Evolutionary conservation across 192 early-diverging fungal species (phyloP).

Genomic region (Phycomyces blakesleeanus): DNA sequence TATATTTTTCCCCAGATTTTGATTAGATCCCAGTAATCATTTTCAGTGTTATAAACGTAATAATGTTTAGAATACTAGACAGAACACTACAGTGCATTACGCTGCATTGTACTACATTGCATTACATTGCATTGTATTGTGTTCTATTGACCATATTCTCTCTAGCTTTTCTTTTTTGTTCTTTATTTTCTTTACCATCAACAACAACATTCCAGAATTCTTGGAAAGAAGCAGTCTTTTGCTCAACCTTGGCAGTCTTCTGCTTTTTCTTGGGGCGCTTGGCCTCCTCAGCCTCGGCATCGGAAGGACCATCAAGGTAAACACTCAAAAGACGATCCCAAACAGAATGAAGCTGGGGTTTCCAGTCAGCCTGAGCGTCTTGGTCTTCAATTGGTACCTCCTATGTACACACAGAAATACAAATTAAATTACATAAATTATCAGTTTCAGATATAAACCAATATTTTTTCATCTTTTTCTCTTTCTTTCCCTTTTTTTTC

Average conservation of each 20-base stretch:
- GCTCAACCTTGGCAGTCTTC: background rate
- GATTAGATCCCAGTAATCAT: background rate
- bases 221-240: constrained; percentile 53
- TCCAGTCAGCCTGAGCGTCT: constrained; percentile 53
- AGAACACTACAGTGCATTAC: too few species aligned
- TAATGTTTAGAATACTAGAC: too few species aligned
- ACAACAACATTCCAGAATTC: constrained; percentile 80
- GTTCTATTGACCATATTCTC: background rate
- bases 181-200: constrained; percentile 51
- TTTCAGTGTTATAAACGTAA: too few species aligned
- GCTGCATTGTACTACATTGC: too few species aligned
- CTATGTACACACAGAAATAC: background rate
- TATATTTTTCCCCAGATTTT: too few species aligned
- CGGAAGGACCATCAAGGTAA: constrained; percentile 42
- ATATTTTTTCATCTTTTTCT: too few species aligned
- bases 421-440: background rate
- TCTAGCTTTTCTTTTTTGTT: background rate
- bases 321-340: constrained; percentile 69
- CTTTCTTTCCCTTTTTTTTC: too few species aligned
- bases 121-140: background rate
- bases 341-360: constrained; percentile 78
- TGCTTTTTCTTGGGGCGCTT: constrained; percentile 30
- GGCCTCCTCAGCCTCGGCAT: constrained; percentile 12
- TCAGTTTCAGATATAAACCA: background rate
- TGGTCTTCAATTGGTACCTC: constrained; percentile 35